Conservation (phyloP, 2,329 filamentous ascomycete genomes). For the Aspergillus sp. region DNA sequence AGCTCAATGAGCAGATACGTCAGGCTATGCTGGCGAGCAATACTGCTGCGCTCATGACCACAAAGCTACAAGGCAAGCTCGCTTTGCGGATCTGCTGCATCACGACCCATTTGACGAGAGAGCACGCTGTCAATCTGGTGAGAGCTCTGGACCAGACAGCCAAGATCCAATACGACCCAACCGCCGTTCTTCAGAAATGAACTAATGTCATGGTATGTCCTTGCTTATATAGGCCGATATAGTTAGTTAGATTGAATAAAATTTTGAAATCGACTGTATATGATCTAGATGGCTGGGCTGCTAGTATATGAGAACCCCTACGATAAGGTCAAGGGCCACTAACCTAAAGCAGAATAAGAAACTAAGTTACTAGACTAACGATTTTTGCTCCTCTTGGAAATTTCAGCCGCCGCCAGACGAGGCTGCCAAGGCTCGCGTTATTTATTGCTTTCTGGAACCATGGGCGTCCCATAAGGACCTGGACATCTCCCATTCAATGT, state of each 20-base stretch:
- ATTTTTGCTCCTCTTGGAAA: neutral
- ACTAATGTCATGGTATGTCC: too few species aligned
- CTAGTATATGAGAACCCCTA: too few species aligned
- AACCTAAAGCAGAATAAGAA: too few species aligned
- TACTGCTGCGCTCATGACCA: neutral
- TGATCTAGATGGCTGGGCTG: too few species aligned
- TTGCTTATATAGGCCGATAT: too few species aligned
- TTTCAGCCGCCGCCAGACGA: neutral
- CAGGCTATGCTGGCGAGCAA: neutral
- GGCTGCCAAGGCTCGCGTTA: neutral
- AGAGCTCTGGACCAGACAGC: neutral
- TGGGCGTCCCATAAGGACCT: neutral
- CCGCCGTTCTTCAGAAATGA: too few species aligned
- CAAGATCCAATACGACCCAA: neutral
- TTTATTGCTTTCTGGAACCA: neutral
- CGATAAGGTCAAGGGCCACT: too few species aligned
- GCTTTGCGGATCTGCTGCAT: conserved; percentile 2
- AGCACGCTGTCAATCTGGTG: neutral
- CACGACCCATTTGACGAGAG: neutral
- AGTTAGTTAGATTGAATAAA: too few species aligned
- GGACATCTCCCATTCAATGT: neutral
- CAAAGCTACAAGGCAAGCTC: neutral
- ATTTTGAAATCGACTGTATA: too few species aligned
- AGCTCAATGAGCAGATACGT: conserved; percentile 3
- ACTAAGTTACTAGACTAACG: too few species aligned